Conservation (phyloP, 192 early-diverging fungal species). For the Neocallimastix lanati region DNA sequence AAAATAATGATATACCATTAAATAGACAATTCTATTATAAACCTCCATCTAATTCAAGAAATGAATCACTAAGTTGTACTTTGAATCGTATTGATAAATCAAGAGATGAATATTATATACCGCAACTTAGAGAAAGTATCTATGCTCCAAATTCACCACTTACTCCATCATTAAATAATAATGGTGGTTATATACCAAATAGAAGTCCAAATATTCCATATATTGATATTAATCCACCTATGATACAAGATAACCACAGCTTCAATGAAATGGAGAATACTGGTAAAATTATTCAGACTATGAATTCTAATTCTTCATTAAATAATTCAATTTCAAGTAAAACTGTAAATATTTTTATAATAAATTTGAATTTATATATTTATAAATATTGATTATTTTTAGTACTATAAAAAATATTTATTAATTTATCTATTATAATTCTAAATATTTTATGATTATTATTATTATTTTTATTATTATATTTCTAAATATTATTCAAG, state of each 20-base stretch:
- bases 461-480: too few species aligned
- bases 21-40: neutral
- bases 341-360: too few species aligned
- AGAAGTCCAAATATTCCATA: neutral
- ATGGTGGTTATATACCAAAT: neutral
- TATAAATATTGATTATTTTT: too few species aligned
- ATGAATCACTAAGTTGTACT: neutral
- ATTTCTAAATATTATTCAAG: too few species aligned
- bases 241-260: neutral
- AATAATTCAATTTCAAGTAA: neutral
- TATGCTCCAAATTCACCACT: neutral
- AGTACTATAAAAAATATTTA: too few species aligned
- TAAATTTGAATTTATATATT: too few species aligned
- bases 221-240: neutral
- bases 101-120: neutral
- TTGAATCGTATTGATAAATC: neutral
- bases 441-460: too few species aligned
- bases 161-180: neutral
- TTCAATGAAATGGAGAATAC: neutral
- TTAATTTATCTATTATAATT: too few species aligned
- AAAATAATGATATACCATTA: neutral
- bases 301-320: neutral
- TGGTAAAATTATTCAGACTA: neutral
- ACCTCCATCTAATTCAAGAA: neutral
- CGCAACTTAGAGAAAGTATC: neutral